Evolutionary conservation across 371 early-diverging fungal species (phyloP).

Genomic region (Mucor circinelloides): DNA sequence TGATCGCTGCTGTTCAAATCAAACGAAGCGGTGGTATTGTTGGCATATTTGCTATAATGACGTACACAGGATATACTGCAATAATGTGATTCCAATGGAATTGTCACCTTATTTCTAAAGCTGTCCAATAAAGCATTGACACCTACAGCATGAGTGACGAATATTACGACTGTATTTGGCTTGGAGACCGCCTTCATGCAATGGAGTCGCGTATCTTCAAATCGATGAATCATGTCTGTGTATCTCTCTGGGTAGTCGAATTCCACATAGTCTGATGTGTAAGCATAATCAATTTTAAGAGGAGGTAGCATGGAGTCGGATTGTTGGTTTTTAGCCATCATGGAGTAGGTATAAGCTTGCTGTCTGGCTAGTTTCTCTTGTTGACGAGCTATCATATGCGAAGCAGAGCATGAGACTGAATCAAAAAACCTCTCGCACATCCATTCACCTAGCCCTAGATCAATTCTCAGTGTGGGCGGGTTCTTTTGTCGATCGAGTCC

Average conservation of each 20-base stretch:
- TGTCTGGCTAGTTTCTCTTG: constrained; percentile 41
- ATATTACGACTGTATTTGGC: constrained; percentile 10
- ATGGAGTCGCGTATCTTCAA: constrained; percentile 24
- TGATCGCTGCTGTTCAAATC: constrained; percentile 18
- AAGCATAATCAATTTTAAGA: constrained; percentile 34
- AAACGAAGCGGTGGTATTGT: background rate
- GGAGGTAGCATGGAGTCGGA: background rate
- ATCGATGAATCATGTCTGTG: constrained; percentile 33
- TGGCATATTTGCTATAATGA: background rate
- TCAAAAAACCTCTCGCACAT: constrained; percentile 49
- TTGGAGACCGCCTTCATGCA: constrained; percentile 18
- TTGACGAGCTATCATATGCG: constrained; percentile 29
- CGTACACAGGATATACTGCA: constrained; percentile 36
- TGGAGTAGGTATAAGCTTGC: constrained; percentile 34
- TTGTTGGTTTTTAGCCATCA: constrained; percentile 12
- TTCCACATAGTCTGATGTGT: constrained; percentile 15
- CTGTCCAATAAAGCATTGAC: constrained; percentile 48
- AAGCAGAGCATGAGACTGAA: constrained; percentile 32
- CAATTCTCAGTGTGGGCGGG: constrained; percentile 27
- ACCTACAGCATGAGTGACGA: constrained; percentile 49
- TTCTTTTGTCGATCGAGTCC: constrained; percentile 19
- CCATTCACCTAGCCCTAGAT: constrained; percentile 51
- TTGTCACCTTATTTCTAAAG: constrained; percentile 34
- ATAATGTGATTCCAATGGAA: constrained; percentile 36
- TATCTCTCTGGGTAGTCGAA: constrained; percentile 43